A percentile compares a stretch with the other conserved stretches of the same genome.
Conservation (phyloP, 2,329 filamentous ascomycete species). For the Erysiphe neolycopersici region DNA sequence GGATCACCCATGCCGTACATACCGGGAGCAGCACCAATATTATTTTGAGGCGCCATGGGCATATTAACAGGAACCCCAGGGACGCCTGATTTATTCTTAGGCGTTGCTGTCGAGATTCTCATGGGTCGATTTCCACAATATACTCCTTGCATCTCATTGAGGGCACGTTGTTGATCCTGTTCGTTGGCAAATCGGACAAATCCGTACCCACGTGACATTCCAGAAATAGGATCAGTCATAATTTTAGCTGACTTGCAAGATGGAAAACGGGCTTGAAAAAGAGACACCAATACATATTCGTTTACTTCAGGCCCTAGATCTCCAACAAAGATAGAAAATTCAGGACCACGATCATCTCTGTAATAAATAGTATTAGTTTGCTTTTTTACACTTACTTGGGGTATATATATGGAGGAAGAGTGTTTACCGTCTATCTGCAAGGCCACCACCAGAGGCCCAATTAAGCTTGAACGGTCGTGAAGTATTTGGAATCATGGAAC, state of each 20-base stretch:
- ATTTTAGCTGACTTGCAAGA: constrained; percentile 99
- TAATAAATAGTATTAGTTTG: constrained; percentile 7
- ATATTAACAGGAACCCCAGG: constrained; percentile 25
- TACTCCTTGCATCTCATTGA: constrained; percentile 96
- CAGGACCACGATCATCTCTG: constrained; percentile 84
- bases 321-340: constrained; percentile 93
- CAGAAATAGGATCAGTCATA: constrained; percentile 96
- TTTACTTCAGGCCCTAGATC: constrained; percentile 96
- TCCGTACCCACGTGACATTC: constrained; percentile 90
- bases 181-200: constrained; percentile 96
- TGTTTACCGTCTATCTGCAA: constrained; percentile 68
- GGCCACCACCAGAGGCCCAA: constrained; percentile 90
- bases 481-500: constrained; percentile 75
- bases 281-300: constrained; percentile 86
- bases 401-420: constrained; percentile 1
- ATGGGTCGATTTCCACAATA: constrained; percentile 97
- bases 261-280: constrained; percentile 88
- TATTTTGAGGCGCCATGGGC: constrained; percentile 16
- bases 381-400: constrained; percentile 1
- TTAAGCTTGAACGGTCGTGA: constrained; percentile 94
- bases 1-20: constrained; percentile 39
- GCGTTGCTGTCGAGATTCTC: constrained; percentile 92
- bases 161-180: constrained; percentile 79
- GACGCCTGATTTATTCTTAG: constrained; percentile 53
- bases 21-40: constrained; percentile 23